Base-by-base conservation (phyloP, 257 asterid genomes). In the Lycium barbarum region DNA sequence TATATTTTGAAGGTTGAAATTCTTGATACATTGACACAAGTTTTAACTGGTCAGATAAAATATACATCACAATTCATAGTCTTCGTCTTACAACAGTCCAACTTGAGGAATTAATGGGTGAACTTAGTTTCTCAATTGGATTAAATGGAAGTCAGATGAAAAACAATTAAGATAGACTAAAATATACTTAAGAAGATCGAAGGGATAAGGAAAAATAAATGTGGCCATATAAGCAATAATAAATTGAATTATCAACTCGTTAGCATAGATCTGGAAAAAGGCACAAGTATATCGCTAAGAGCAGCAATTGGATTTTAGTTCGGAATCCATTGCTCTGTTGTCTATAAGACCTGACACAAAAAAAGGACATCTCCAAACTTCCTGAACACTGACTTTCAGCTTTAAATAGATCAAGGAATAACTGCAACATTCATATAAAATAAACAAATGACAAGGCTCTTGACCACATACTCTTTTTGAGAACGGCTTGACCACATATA, bases 81-180 rank as follows among this genome's bases (percentile, higher is more conserved):
- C 82, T 53, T 53, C 15, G 26, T 76, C 63, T 53, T 76, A 13
- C 12, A 53, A 33, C 45, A 14, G 82, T 26, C 82, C 63, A 76
- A 53, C 82, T 76, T 53, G 61, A 51, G 65, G 82, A 53, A 13
- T 40, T 53, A 76, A 76, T 17, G 26, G 63, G 33, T 76, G 49
- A 76, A 76, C 62, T 7, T 74, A 76, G 63, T 53, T 26, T 76
- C 65, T 26, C 38, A 76, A 26, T 76, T 53, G 82, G 63, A 76
- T 76, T 76, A 15, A 22, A 54, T 14, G 10, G 57, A 76, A 53
- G 82, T 26, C 65, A 53, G 9, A 53, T 76, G 9, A 51, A 51
- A 74, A 76, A 76, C 14, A 53, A 76, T 7, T 53, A 76, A 76
- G 47, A 76, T 26, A 13, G 45, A 51, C 26, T 13, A 51, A 22